Evolutionary conservation across 176 grass and related monocot species (phyloP), one percentile per base, ranked within the genome.

Genomic region (Phoenix dactylifera): DNA sequence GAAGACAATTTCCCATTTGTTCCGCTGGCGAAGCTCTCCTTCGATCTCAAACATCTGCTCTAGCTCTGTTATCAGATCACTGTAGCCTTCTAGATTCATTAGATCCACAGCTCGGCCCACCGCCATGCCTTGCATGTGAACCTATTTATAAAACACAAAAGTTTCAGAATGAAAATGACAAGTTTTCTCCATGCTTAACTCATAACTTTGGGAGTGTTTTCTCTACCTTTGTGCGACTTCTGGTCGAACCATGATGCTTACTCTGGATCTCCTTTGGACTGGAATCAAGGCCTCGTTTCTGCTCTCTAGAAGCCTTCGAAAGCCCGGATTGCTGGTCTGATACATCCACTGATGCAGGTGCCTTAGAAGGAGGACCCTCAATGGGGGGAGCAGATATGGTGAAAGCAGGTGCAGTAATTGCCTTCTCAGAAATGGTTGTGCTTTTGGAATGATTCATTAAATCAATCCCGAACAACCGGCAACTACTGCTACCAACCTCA

Each of bases 391-490:
- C 22, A 9, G 6, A 29, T 50, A 18, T 59, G 35, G 23, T 10
- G 1, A 26, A 7, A 39, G 35, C 35, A 50, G 55, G 55, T 9
- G 20, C 16, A 5, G 16, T 9, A 16, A 18, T 67, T 22, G 5
- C 18, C 39, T 72, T 78, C 19, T 75, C 62, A 24, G 69, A 17
- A 17, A 15, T 50, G 49, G n/a, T 49, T 4, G 28, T 19, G n/a
- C 4, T 67, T 14, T 56, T 81, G 15, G 39, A 19, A 26, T 71
- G 58, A 62, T 69, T 60, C 59, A 72, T 53, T 62, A 89, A 57
- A 68, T 89, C 49, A 15, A 89, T 71, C 50, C 86, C 86, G 72
- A 89, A 89, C 25, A 89, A 57, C 56, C 73, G 77, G 24, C 80
- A 71, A 68, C 67, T 55, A 5, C 32, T 22, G 53, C 22, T 51